phyloP scores from a whole-genome alignment of 345 rosid genomes.

The Punica granatum region DNA sequence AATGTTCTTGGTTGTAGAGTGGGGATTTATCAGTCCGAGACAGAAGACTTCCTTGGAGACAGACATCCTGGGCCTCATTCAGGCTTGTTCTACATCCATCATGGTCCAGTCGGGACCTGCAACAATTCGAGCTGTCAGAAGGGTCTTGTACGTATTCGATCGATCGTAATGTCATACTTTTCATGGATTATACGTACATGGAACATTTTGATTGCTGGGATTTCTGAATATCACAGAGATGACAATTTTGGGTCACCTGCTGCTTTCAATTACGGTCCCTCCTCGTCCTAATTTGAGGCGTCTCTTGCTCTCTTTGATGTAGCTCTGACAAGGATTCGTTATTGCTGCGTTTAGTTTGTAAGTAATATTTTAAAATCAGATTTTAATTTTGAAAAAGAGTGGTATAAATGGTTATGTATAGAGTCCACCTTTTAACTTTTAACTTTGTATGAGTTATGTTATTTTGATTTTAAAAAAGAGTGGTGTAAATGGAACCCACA shows the following conservation, averaged over 20 bases:
- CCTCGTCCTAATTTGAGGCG: neutral
- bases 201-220: too few relatives aligned
- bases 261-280: too few relatives aligned
- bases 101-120: neutral
- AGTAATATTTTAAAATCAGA: too few relatives aligned
- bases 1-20: neutral
- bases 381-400: too few relatives aligned
- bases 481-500: too few relatives aligned
- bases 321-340: too few relatives aligned
- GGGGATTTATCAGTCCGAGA: neutral
- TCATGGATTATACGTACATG: neutral
- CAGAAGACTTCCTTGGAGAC: neutral
- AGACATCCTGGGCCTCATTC: neutral
- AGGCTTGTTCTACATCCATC: neutral
- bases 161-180: neutral
- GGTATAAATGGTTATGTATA: too few relatives aligned
- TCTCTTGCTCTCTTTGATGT: neutral
- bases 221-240: neutral
- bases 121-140: neutral
- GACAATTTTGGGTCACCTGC: neutral
- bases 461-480: too few relatives aligned
- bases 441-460: too few relatives aligned
- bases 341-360: too few relatives aligned
- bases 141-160: neutral
- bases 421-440: too few relatives aligned